These are phyloP conservation scores for Termitomyces sp. DNA, from an alignment of 768 basidiomycete species.

Conservation along the genomic window DNA sequence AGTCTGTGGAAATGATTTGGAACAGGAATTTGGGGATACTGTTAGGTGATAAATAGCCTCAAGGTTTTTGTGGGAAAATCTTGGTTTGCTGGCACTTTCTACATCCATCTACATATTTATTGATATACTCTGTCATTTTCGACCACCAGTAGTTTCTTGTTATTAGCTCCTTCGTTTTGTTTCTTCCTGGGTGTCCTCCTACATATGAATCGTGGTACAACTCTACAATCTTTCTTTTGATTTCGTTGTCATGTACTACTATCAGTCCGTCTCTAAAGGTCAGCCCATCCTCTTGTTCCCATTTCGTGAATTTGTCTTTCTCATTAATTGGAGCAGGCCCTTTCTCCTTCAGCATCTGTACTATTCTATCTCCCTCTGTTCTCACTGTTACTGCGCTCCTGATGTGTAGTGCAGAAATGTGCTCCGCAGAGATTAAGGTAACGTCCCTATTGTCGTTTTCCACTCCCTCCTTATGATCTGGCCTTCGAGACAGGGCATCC, in stretches of 20 bases:
- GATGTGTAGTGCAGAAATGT: not conserved
- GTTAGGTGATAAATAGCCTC: conserved; percentile 11
- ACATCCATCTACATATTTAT: conserved; percentile 25
- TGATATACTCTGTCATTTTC: conserved; percentile 10
- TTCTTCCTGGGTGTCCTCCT: conserved; percentile 30
- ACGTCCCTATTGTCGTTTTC: not conserved
- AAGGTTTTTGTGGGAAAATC: conserved; percentile 23
- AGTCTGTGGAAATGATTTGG: conserved; percentile 32
- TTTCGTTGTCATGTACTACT: not conserved
- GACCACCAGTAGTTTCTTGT: conserved; percentile 23
- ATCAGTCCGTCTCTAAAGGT: not conserved
- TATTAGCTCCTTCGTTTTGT: conserved; percentile 27
- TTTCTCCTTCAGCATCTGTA: not conserved
- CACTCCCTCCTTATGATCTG: conserved; percentile 20
- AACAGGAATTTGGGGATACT: conserved; percentile 13
- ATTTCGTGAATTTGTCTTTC: not conserved
- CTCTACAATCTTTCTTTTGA: conserved; percentile 1
- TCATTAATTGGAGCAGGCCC: not conserved
- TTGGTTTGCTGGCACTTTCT: conserved; percentile 27
- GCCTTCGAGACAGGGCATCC: conserved; percentile 23
- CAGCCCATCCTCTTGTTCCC: not conserved
- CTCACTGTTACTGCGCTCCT: not conserved
- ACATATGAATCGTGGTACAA: conserved; percentile 13
- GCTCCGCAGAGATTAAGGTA: conserved; percentile 12
- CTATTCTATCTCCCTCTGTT: conserved; percentile 5